Evolutionary conservation across 805 yeast species (phyloP), one percentile per base, ranked within the genome.

Genomic region (Pichia eremophila): DNA sequence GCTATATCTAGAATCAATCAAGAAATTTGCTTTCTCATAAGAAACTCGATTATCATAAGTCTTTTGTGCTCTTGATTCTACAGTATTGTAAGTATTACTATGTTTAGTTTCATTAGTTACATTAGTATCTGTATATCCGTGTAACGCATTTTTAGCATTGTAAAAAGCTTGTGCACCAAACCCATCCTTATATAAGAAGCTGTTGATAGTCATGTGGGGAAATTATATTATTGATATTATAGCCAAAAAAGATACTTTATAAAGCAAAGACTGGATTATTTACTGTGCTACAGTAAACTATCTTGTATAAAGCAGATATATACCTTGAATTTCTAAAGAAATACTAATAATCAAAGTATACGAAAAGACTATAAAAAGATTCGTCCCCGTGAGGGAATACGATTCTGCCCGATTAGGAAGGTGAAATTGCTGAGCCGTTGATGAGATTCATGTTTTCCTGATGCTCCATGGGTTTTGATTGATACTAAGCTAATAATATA

Each of bases 1-100:
- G 45, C 73, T 69, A 62, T 85, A 87, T 37, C 85, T 66, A 2
- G 72, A 62, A 51, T 83, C 82, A 45, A 85, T 68, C 41, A 77
- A 77, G 61, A 87, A 85, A 46, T 79, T 73, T 4, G 77, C 75
- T 45, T 74, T 69, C 35, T 77, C 79, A 54, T 69, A 75, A 8
- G 73, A 66, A 4, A 67, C 64, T 14, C 54, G 31, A 29, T 41
- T 50, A 12, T 48, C 42, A 6, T 34, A 34, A 1, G 9, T 4
- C 8, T 29, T 34, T 15, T 34, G 36, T 14, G 17, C 17, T 34
- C 12, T 39, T 3, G 25, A 29, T 12, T 17, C 32, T 6, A 12
- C 12, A 15, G 9, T 34, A 14, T 15, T 34, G 14, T 14, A 14
- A 5, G 17, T 12, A 34, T 34, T 34, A 15, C 10, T 14, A 14